Base-by-base conservation (phyloP, 805 yeast species). In the Starmerella roubikii region DNA sequence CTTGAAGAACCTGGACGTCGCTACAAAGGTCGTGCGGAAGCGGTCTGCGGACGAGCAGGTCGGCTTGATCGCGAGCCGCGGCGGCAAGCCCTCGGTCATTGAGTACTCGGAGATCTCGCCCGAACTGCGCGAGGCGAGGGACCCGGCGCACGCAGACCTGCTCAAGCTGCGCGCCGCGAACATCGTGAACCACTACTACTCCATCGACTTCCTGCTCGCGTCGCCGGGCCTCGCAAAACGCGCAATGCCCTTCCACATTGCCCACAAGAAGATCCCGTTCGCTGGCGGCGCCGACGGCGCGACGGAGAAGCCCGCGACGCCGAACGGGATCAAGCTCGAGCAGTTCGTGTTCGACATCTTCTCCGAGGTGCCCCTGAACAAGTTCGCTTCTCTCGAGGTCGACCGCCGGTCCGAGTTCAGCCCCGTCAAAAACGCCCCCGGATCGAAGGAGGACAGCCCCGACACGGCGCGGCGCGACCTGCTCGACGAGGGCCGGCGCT, bases 301-400 rank as follows among this genome's bases (percentile, higher is more conserved):
- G 36, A 55, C 62, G 29, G 52, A 64, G 22, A 73, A 71, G 50
- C 95, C 97, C n/a, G 50, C 65, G 1, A 70, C 65, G 41, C 82
- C 88, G 34, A 91, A 91, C 58, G 98, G 97, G 31, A 76, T 88
- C 55, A 91, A 91, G 58, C 68, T 91, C 54, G 99, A 91, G 59
- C 97, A 88, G 58, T 91, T 91, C 53, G 93, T 91, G 41, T 91
- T 91, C 63, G 99, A 91, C 56, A 93, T 91, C 19, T 91, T 91
- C 62, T 86, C 86, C 35, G 70, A 76, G 23, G 78, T 91, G 26
- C 69, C 72, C 11, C 55, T 86, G 45, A 55, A 58, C 13, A 72
- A 72, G 52, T 91, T 91, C 58, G 98, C 94, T 1, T 82, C 93
- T 56, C 67, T 91, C 41, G 98, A 91, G 62, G 98, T 91, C 18